A percentile compares a stretch with the other conserved stretches of the same genome.
Conservation (phyloP, 208 protist species). For the Blechomonas ayalai region DNA sequence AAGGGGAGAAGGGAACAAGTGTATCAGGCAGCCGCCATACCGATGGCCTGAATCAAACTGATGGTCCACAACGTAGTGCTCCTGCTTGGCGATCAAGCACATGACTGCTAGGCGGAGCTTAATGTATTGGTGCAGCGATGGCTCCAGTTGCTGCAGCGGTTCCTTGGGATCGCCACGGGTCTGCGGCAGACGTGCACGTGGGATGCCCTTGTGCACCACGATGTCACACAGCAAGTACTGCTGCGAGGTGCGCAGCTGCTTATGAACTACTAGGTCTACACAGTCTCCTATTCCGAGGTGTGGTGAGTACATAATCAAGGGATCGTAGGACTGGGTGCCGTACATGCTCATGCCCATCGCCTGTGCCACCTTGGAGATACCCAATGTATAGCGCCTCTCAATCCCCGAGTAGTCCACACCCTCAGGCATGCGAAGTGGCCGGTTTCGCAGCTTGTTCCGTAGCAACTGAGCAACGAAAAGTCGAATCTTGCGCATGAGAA, state of each 20-base stretch:
- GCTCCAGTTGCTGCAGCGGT: slow-evolving; percentile 60
- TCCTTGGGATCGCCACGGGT: slow-evolving; percentile 47
- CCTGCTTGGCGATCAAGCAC: slow-evolving; percentile 63
- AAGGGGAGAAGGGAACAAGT: slow-evolving; percentile 76
- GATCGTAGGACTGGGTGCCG: slow-evolving; percentile 63
- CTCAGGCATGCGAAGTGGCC: slow-evolving; percentile 65
- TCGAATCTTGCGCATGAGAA: slow-evolving; percentile 84
- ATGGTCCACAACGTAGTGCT: slow-evolving; percentile 85
- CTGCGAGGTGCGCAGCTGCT: slow-evolving; percentile 71
- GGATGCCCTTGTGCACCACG: slow-evolving; percentile 71
- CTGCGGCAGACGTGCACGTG: slow-evolving; percentile 49
- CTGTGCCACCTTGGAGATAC: slow-evolving; percentile 68
- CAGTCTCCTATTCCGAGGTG: slow-evolving; percentile 76
- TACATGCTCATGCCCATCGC: slow-evolving; percentile 88
- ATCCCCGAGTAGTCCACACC: slow-evolving; percentile 79
- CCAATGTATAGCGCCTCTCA: slow-evolving; percentile 74
- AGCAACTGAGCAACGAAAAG: slow-evolving; percentile 73
- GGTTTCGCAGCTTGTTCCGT: slow-evolving; percentile 68
- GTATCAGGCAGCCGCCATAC: slow-evolving; percentile 81
- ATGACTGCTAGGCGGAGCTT: slow-evolving; percentile 76
- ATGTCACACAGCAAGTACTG: slow-evolving; percentile 82
- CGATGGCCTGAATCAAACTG: slow-evolving; percentile 71
- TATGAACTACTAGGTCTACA: slow-evolving; percentile 74
- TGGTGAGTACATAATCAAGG: slow-evolving; percentile 70
- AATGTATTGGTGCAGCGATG: slow-evolving; percentile 78